phyloP scores from a whole-genome alignment of 2,329 filamentous ascomycete genomes.

The Gremmenia infestans region DNA sequence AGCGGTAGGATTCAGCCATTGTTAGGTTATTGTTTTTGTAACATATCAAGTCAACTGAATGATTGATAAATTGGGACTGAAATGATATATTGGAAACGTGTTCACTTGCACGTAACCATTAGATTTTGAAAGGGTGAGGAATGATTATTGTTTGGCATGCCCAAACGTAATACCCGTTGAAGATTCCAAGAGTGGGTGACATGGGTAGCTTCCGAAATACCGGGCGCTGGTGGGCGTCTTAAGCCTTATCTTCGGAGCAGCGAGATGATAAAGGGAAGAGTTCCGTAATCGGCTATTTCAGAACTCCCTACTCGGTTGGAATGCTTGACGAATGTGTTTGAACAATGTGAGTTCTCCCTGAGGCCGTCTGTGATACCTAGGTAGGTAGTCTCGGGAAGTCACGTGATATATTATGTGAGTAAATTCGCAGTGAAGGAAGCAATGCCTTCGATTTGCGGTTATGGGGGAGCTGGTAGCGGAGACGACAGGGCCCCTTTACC shows the following conservation, averaged over 20 bases:
- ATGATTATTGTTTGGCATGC: neutral
- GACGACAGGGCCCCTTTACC: too few relatives aligned
- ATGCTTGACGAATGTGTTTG: neutral
- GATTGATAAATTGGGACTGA: neutral
- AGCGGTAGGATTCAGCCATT: conserved; percentile 32
- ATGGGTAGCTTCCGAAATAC: neutral
- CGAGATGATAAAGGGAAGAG: conserved; percentile 2
- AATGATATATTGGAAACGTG: too few relatives aligned
- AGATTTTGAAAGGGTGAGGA: neutral
- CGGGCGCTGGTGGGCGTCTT: neutral
- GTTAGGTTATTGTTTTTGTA: neutral
- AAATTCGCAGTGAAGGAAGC: too few relatives aligned
- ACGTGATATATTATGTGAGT: neutral
- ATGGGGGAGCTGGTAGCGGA: too few relatives aligned
- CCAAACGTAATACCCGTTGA: neutral
- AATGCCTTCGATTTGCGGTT: too few relatives aligned
- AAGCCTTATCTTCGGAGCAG: conserved; percentile 15
- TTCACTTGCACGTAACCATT: too few relatives aligned
- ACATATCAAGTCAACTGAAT: neutral
- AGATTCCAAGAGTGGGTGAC: conserved; percentile 13
- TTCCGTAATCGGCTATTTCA: neutral
- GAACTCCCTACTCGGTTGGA: neutral
- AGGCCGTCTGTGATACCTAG: neutral
- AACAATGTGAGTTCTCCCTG: neutral
- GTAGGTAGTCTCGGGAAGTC: neutral